Evolutionary conservation across 495 filamentous ascomycete genomes (phyloP).

Genomic region (Xylaria castorea): DNA sequence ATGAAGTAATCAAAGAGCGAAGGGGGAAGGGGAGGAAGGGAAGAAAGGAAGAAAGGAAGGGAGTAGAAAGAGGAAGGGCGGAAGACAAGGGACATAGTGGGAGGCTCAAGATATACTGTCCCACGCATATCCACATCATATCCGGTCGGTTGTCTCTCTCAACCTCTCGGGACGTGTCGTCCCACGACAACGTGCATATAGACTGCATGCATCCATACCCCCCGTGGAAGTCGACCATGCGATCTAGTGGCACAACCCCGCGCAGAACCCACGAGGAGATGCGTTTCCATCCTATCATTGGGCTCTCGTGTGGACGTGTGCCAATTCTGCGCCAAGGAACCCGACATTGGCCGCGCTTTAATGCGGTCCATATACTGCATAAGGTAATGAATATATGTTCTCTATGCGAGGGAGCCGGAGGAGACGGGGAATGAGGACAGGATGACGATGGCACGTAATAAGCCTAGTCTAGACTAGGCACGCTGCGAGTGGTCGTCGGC

Average conservation of each 20-base stretch:
- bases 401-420: background rate
- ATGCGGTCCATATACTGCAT: constrained; percentile 8
- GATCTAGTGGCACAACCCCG: constrained; percentile 24
- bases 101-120: constrained; percentile 28
- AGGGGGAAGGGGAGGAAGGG: constrained; percentile 16
- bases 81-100: constrained; percentile 23
- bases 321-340: constrained; percentile 16
- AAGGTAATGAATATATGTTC: background rate
- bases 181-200: constrained; percentile 23
- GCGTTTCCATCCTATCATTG: constrained; percentile 14
- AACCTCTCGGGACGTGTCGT: constrained; percentile 15
- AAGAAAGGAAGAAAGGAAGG: constrained; percentile 26
- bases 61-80: constrained; percentile 16
- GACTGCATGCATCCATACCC: constrained; percentile 17
- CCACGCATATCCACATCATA: background rate
- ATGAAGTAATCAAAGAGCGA: constrained; percentile 19
- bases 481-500: constrained; percentile 12
- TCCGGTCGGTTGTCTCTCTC: constrained; percentile 11
- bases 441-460: constrained; percentile 12
- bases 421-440: background rate
- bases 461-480: constrained; percentile 9
- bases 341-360: constrained; percentile 2
- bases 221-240: background rate
- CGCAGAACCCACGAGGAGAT: constrained; percentile 23
- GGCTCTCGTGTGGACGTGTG: constrained; percentile 19